These are phyloP conservation scores for Penicillium sp. DNA, from an alignment of 2,329 filamentous ascomycete species.

Conservation along the genomic window DNA sequence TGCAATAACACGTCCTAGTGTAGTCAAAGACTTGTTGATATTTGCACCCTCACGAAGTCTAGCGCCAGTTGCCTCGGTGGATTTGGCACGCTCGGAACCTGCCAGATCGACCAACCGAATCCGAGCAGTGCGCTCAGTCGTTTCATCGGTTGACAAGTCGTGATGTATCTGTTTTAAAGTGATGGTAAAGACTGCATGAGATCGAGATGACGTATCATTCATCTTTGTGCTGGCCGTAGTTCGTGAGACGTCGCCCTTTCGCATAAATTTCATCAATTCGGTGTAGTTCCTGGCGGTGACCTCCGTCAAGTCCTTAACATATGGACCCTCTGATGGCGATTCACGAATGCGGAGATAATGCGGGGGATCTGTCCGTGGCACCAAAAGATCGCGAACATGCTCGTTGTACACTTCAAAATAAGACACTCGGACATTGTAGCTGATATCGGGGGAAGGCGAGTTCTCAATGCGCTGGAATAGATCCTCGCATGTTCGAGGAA, in stretches of 20 bases:
- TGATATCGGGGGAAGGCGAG: constrained; percentile 83
- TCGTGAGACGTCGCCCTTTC: constrained; percentile 78
- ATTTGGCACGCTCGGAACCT: constrained; percentile 90
- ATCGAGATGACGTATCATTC: constrained; percentile 97
- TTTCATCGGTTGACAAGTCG: constrained; percentile 95
- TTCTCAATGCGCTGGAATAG: constrained; percentile 89
- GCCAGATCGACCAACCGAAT: constrained; percentile 95
- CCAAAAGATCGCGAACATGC: constrained; percentile 90
- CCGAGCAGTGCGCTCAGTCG: constrained; percentile 87
- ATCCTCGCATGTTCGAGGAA: constrained; percentile 92
- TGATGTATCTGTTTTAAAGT: constrained; percentile 98
- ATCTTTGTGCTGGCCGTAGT: constrained; percentile 95
- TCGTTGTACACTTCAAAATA: constrained; percentile 99
- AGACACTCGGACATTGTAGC: constrained; percentile 93
- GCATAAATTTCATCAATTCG: constrained; percentile 90
- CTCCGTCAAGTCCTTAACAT: constrained; percentile 94
- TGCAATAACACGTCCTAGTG: constrained; percentile 90
- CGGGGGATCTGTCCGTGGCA: constrained; percentile 73
- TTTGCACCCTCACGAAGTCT: constrained; percentile 92
- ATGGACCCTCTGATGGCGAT: constrained; percentile 89
- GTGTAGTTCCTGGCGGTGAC: constrained; percentile 81
- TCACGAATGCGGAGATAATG: constrained; percentile 97
- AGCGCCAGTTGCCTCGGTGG: constrained; percentile 89
- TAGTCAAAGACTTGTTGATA: constrained; percentile 98
- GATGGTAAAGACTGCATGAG: constrained; percentile 96